Evolutionary conservation across 768 basidiomycete genomes (phyloP).

Genomic region (Termitomyces bulborhizus): DNA sequence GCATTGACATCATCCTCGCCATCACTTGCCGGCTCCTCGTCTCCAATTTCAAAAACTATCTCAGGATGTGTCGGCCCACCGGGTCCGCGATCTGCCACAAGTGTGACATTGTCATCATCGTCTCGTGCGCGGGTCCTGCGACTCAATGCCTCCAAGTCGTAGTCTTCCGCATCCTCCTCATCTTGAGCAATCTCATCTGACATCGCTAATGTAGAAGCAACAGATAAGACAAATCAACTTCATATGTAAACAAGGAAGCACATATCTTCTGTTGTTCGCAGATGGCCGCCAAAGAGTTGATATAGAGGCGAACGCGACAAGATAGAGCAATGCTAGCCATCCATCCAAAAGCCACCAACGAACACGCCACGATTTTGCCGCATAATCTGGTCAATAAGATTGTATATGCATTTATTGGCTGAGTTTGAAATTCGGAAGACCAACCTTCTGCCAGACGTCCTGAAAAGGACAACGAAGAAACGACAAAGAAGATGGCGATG

Average conservation of each 20-base stretch:
- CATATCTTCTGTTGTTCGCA: constrained; percentile 82
- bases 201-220: constrained; percentile 74
- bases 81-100: constrained; percentile 51
- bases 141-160: constrained; percentile 76
- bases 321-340: constrained; percentile 86
- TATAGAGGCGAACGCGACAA: constrained; percentile 72
- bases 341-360: constrained; percentile 98
- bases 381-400: constrained; percentile 57
- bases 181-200: constrained; percentile 95
- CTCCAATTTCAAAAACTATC: constrained; percentile 89
- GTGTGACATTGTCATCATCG: constrained; percentile 66
- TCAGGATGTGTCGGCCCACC: constrained; percentile 50
- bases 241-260: constrained; percentile 13
- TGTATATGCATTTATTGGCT: constrained; percentile 2
- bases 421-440: constrained; percentile 10
- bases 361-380: constrained; percentile 81
- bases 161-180: constrained; percentile 90
- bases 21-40: constrained; percentile 63
- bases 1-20: constrained; percentile 49
- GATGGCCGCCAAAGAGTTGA: constrained; percentile 93
- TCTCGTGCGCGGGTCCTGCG: constrained; percentile 43
- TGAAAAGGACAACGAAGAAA: constrained; percentile 88
- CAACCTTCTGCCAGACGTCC: constrained; percentile 86
- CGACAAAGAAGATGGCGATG: constrained; percentile 85
- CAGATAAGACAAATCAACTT: constrained; percentile 17